Base-by-base conservation (phyloP, 2,329 filamentous ascomycete genomes). In the Sclerotinia nivalis region DNA sequence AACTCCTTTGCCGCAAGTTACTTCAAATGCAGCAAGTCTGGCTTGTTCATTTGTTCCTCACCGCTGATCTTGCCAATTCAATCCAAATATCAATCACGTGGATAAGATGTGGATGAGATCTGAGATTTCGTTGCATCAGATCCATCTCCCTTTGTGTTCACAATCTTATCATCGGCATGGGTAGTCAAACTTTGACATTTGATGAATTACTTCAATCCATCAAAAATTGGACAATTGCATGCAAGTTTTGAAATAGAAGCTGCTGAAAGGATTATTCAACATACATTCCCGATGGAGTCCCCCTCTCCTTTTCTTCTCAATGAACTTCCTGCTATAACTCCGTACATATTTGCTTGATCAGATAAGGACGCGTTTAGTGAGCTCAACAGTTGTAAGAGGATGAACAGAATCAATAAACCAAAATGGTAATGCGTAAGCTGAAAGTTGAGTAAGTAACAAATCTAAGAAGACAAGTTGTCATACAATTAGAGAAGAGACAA, bases 231-330 rank as follows among this genome's bases (percentile, higher is more conserved):
- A 61, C 18, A 25, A 28, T 43, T 18, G 12, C 15, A 45, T 31
- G 45, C 28, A 22, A 28, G 15, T 18, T 43, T 40, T 55, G 49
- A 28, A 18, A 66, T 28, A 61, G 10, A 34, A 28, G n/a, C 34
- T 47, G 22, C 60, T 59, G 37, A 65, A 55, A 66, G 18, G n/a
- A 52, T 40, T 37, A 52, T 28, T 52, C n/a, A 65, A 76, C 75
- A 67, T 73, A 76, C 75, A 70, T 58, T 58, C 34, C 37, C 55
- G 31, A 58, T 15, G 55, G 55, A 43, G 1, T 43, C 40, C 15
- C 13, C 40, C 15, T 43, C 40, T 50, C 70, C 72, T 50, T 71
- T 71, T 58, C 71, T 73, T 69, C 71, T 68, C 71, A 31, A 22
- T 12, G 40, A 62, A 45, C 50, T n/a, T 34, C 50, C 64, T 22